These are phyloP conservation scores for Alternaria atra DNA, from an alignment of 2,329 filamentous ascomycete species.

Conservation along the genomic window DNA sequence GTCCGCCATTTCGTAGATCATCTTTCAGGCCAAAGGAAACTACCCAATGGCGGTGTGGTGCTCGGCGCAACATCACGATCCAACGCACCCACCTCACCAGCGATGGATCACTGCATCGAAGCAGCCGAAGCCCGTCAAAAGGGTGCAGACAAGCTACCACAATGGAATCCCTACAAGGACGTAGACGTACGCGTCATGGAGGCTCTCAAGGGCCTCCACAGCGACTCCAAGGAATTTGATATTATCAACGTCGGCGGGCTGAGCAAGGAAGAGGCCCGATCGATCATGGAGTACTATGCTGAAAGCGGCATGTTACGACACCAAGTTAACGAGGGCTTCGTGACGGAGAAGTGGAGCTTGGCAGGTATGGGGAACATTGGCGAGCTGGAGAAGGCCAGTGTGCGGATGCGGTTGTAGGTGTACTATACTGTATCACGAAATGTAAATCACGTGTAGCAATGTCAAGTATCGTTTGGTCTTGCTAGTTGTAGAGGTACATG, in stretches of 20 bases:
- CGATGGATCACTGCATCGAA: slow-evolving; percentile 73
- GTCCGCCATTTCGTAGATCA: slow-evolving; percentile 78
- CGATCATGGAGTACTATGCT: slow-evolving; percentile 93
- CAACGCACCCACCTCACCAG: slow-evolving; percentile 71
- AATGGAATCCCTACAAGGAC: slow-evolving; percentile 62
- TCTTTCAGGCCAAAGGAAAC: slow-evolving; percentile 59
- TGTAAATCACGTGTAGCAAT: slow-evolving; percentile 32
- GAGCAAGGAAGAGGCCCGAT: slow-evolving; percentile 76
- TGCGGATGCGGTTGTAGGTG: slow-evolving; percentile 49
- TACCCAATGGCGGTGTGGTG: slow-evolving; percentile 80
- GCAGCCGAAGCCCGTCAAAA: slow-evolving; percentile 57
- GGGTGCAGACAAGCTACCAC: slow-evolving; percentile 44
- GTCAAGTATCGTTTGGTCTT: not conserved
- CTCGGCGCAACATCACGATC: slow-evolving; percentile 77
- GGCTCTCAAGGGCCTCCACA: slow-evolving; percentile 51
- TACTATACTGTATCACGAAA: slow-evolving; percentile 25
- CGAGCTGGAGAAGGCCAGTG: slow-evolving; percentile 78
- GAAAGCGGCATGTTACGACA: slow-evolving; percentile 80
- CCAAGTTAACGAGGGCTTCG: slow-evolving; percentile 72
- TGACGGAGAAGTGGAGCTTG: slow-evolving; percentile 85
- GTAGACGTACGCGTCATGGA: slow-evolving; percentile 64
- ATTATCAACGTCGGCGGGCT: slow-evolving; percentile 71
- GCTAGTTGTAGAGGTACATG: slow-evolving; percentile 75
- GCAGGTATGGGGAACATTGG: slow-evolving; percentile 83
- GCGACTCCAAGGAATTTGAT: slow-evolving; percentile 48